These are phyloP conservation scores for Melanogaster broomeanus DNA, from an alignment of 768 basidiomycete species.

Conservation along the genomic window DNA sequence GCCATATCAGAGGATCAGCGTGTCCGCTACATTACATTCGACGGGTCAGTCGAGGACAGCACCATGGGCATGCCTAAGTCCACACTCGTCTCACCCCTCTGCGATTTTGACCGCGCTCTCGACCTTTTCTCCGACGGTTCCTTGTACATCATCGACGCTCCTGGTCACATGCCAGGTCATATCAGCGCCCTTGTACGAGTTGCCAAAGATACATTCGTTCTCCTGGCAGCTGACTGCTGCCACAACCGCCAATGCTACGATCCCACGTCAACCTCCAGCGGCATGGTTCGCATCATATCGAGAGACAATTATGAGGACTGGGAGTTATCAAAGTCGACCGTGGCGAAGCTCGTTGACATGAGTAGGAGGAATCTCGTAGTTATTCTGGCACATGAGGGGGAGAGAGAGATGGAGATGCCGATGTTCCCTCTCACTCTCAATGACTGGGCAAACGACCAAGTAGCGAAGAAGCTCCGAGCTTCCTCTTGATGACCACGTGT, in stretches of 20 bases:
- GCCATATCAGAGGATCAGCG: not conserved
- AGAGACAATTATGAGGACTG: not conserved
- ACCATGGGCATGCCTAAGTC: not conserved
- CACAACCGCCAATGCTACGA: slow-evolving; percentile 8
- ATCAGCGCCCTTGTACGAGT: slow-evolving; percentile 13
- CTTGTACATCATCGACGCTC: slow-evolving; percentile 3
- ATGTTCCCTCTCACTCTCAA: slow-evolving; percentile 1
- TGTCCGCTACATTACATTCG: not conserved
- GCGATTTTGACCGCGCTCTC: slow-evolving; percentile 3
- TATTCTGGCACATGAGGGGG: slow-evolving; percentile 4
- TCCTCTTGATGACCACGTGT: not conserved
- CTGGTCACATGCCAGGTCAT: slow-evolving; percentile 14
- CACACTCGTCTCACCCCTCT: not conserved
- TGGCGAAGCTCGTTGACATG: not conserved
- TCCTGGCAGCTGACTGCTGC: slow-evolving; percentile 14
- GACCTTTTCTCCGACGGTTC: slow-evolving; percentile 7
- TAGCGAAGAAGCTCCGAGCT: not conserved
- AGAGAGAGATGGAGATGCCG: slow-evolving; percentile 4
- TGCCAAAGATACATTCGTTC: slow-evolving; percentile 8
- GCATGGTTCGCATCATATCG: slow-evolving; percentile 1
- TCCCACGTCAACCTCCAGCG: not conserved
- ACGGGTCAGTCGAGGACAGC: not conserved
- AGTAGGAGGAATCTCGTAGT: slow-evolving; percentile 1
- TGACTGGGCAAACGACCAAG: not conserved
- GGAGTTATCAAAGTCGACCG: not conserved